phyloP scores from a whole-genome alignment of 345 rosid genomes.

The Rhizophora apiculata region DNA sequence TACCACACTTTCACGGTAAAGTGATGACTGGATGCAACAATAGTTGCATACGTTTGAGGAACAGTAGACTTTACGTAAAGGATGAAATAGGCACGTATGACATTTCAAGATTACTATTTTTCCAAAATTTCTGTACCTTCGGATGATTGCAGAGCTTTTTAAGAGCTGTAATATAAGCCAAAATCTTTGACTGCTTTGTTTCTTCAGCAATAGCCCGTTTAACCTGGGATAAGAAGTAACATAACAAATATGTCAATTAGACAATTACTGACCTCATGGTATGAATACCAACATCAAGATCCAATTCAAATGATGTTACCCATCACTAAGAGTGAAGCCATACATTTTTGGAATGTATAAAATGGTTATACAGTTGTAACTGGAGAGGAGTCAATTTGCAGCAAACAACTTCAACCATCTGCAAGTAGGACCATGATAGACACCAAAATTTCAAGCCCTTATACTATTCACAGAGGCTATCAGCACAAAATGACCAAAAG shows the following conservation, averaged over 20 bases:
- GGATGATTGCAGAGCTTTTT: conserved; percentile 99
- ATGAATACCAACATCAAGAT: conserved; percentile 1
- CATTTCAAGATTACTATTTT: not conserved
- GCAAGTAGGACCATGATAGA: conserved; percentile 25
- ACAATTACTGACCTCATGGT: not conserved
- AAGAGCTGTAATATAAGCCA: conserved; percentile 97
- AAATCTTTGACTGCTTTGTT: conserved; percentile 77
- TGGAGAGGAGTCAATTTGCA: conserved; percentile 97
- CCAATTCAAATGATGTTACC: not conserved
- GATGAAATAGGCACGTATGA: not conserved
- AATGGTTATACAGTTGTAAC: conserved; percentile 77
- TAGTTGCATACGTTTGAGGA: not conserved
- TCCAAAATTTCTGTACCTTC: conserved; percentile 46
- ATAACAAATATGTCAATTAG: not conserved
- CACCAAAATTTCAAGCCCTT: not conserved
- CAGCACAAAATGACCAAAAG: not conserved
- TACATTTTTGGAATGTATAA: conserved; percentile 95
- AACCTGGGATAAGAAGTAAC: conserved; percentile 49
- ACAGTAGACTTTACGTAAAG: not conserved
- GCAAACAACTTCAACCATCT: conserved; percentile 98
- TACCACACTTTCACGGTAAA: no score
- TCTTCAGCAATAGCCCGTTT: conserved; percentile 76
- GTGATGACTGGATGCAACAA: not conserved
- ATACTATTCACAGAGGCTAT: not conserved
- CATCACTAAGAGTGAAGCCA: conserved; percentile 25